Evolutionary conservation across 2,329 filamentous ascomycete genomes (phyloP), one percentile per base, ranked within the genome.

Genomic region (Colletotrichum gloeosporioides): DNA sequence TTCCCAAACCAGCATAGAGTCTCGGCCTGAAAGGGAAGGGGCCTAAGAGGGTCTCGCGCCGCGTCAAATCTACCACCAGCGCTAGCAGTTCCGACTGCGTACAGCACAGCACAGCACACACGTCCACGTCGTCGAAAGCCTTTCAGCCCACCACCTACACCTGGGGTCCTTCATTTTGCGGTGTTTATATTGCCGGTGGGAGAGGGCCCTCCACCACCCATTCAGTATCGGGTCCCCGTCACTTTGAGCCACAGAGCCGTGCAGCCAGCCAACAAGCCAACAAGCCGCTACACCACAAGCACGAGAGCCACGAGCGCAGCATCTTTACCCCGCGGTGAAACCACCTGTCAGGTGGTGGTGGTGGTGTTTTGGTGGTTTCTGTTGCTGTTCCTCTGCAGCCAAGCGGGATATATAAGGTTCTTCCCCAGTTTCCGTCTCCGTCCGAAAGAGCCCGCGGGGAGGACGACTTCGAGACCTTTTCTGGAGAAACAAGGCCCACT

Each of bases 11-110:
- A 65, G 59, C 49, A 65, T 61, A 27, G 22, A 73, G 32, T 34
- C 57, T 69, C 64, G 61, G 27, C n/a, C 59, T 73, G 64, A 73
- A 73, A 76, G 34, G 64, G 44, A 49, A 61, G 64, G 61, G 22
- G 39, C 31, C 57, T 39, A 49, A 53, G 64, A 68, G 22, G 39
- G 39, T 64, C 57, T 76, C 34, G 16, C 73, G 31, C 69, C 39
- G 63, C 53, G 69, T 39, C 73, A 34, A 73, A 69, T 69, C 32
- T 32, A 62, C 63, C 27, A 27, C 31, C 63, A 63, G 32, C 69
- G 27, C 61, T 25, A 61, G 44, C 10, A 22, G 44, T 49, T 49
- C 44, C n/a, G 44, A 49, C 44, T 22, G 44, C 44, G 44, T 62
- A 62, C 27, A 25, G 3, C 39, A 44, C 16, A 31, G 25, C 15